Percentiles rank a stretch among this genome's conserved stretches.
These are phyloP conservation scores for Acacia pycnantha DNA, from an alignment of 331 rosid species.

Conservation along the genomic window DNA sequence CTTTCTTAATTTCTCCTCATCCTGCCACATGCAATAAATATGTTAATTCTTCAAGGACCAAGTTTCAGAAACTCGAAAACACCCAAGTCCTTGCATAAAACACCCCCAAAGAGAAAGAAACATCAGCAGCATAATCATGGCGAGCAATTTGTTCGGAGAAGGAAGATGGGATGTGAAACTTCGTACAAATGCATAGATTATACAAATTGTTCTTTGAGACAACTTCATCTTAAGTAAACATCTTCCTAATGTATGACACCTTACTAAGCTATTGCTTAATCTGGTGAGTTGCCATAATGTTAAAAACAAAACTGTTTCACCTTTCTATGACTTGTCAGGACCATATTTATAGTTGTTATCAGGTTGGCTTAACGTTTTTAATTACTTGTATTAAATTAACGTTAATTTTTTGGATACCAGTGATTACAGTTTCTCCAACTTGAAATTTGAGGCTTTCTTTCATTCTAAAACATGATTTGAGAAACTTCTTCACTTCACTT, in stretches of 20 bases:
- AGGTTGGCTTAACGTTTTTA: background rate
- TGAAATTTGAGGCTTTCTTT: background rate
- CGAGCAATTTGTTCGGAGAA: background rate
- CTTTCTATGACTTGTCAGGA: background rate
- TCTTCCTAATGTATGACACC: background rate
- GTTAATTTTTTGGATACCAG: background rate
- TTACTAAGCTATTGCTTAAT: background rate
- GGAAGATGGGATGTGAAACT: background rate
- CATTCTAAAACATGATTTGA: background rate
- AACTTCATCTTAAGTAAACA: background rate
- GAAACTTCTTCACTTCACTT: background rate
- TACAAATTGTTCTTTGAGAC: background rate
- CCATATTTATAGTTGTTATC: background rate
- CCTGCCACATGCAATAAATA: constrained; percentile 38
- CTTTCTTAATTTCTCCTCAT: constrained; percentile 58
- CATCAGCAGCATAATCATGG: background rate
- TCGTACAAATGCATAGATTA: background rate
- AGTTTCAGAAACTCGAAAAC: background rate
- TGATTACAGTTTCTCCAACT: background rate
- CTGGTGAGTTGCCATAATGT: no score
- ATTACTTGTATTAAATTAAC: no score
- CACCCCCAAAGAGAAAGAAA: background rate
- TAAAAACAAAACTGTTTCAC: no score
- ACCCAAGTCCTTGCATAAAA: background rate
- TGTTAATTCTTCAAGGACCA: background rate